These are phyloP conservation scores for Aspergillus carlsbadensis DNA, from an alignment of 495 filamentous ascomycete genomes.

Conservation along the genomic window DNA sequence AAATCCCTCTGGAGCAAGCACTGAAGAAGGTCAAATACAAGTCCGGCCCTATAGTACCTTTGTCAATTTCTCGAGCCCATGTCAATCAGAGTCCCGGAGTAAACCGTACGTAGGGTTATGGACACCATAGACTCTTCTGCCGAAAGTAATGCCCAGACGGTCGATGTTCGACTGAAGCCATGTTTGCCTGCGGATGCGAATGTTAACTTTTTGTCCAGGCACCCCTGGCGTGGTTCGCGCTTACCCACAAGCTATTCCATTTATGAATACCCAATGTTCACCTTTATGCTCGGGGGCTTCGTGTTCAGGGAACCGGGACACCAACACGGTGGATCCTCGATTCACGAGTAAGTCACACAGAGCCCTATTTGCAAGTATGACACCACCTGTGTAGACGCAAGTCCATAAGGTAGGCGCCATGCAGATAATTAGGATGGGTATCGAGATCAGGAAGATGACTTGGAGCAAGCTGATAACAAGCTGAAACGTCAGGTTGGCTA, in stretches of 20 bases:
- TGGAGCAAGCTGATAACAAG: slow-evolving; percentile 43
- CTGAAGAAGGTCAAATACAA: slow-evolving; percentile 73
- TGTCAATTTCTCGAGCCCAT: neutral
- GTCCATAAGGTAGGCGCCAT: slow-evolving; percentile 52
- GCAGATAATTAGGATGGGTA: slow-evolving; percentile 49
- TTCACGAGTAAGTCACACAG: slow-evolving; percentile 52
- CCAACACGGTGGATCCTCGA: slow-evolving; percentile 21
- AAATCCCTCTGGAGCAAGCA: slow-evolving; percentile 77
- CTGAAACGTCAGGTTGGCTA: slow-evolving; percentile 51
- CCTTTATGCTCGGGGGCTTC: slow-evolving; percentile 22
- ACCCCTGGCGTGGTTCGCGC: neutral
- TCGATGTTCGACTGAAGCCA: slow-evolving; percentile 69
- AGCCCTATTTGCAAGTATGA: slow-evolving; percentile 43
- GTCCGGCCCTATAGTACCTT: slow-evolving; percentile 41
- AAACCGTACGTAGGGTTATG: slow-evolving; percentile 68
- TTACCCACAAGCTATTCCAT: slow-evolving; percentile 38
- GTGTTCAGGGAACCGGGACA: slow-evolving; percentile 24
- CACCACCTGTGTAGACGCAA: slow-evolving; percentile 33
- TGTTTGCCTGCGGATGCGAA: slow-evolving; percentile 21
- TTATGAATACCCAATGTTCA: slow-evolving; percentile 42
- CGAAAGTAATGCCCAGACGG: slow-evolving; percentile 70
- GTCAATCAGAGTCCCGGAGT: neutral
- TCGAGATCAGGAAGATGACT: slow-evolving; percentile 33
- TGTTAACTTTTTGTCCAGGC: neutral
- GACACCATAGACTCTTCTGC: slow-evolving; percentile 72